Base-by-base conservation (phyloP, 1,139 yeast species). In the Eremothecium gossypii region DNA sequence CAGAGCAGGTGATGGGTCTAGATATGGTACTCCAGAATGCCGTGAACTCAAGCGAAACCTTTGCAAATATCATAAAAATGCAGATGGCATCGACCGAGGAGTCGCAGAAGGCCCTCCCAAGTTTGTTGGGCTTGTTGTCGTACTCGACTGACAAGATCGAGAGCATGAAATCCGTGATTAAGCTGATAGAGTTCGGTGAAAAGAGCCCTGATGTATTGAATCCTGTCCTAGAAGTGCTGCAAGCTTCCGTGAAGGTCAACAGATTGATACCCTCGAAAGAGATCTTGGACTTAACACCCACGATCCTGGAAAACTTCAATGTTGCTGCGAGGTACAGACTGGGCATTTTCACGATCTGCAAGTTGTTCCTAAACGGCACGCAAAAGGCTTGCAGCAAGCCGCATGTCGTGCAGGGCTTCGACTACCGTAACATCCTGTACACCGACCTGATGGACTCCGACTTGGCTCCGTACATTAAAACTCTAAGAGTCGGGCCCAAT, bases 321-420 rank as follows among this genome's bases (percentile, higher is more conserved):
- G 50, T 60, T 27, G 57, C 61, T 41, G 46, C 54, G 11, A 48
- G 43, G n/a, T 57, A 51, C 47, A 55, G 58, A 41, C 42, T 61
- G 31, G 53, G 61, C 30, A 54, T 60, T 32, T 57, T 57, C 48
- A 50, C 61, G 1, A 44, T 60, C 30, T 60, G 64, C 44, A 51
- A 56, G 32, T 47, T 51, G 17, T 40, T 50, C 38, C 34, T 42
- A 26, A 36, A 50, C 14, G 55, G 53, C 38, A 42, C 49, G 6
- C 45, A 57, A n/a, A 41, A 44, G 11, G 30, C 45, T 1, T 61
- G 64, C 43, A 48, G 53, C 12, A 47, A 46, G 23, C 43, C 56
- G 2, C 61, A 56, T 39, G 58, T 63, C 12, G 64, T 61, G 27
- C 65, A 55, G 43, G 41, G 49, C 33, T 46, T 55, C 36, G 47